Evolutionary conservation across 163 green algal genomes (phyloP), one percentile per base, ranked within the genome.

Genomic region (Coccomyxa subellipsoidea): DNA sequence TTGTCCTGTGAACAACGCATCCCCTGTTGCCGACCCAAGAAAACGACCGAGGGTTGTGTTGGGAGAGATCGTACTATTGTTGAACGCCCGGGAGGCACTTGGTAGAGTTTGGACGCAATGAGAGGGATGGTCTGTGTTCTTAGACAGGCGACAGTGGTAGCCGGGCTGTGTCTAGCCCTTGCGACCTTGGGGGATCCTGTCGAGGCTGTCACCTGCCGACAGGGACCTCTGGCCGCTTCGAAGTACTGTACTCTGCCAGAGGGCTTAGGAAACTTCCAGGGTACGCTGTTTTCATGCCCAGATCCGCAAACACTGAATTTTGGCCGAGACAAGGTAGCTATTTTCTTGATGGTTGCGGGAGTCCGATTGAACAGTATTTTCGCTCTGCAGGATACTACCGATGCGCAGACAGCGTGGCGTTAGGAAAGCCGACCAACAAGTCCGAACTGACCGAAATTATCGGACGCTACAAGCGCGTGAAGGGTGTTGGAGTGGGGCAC

Each of bases 401-500:
- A 1, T 77, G 54, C 54, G 47, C 23, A 25, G 8, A 35, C 7
- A 21, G 12, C 9, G 78, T 82, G 25, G 39, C 9, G 25, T 29
- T 82, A 4, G 78, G 32, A 5, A 32, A 34, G 34, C 54, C 54
- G 25, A 32, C 15, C 31, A 82, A 25, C 21, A n/a, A 32, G 54
- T 12, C 54, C 0, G 54, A 82, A 32, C 10, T 82, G 31, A 6
- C 37, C 7, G 23, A 54, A 32, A 35, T 82, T 7, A 37, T 77
- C 54, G 34, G 34, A 15, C 35, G n/a, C 25, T 82, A 53, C 7
- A 32, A 82, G 34, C 78, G 54, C 7, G 89, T 91, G 31, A 91
- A 87, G 36, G 83, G 54, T 27, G 80, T 84, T 0, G 83, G 83
- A n/a, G 80, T 84, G 23, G 83, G 83, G 4, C 83, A 87, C n/a